phyloP scores from a whole-genome alignment of 2,329 filamentous ascomycete genomes.

The Pseudonectria buxi region DNA sequence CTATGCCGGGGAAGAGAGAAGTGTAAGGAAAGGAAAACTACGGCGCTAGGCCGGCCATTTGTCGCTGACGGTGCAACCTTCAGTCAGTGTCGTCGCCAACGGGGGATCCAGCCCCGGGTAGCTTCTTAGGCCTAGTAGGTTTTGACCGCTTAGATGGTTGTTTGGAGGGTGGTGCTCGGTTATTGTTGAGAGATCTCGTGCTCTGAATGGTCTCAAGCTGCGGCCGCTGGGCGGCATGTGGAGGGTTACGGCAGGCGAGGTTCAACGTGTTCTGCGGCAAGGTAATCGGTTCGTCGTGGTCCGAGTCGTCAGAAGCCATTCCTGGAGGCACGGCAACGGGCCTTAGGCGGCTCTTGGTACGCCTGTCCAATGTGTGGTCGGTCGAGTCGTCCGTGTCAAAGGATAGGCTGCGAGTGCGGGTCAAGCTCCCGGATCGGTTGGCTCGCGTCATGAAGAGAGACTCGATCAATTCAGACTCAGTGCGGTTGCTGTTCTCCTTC shows the following conservation, averaged over 20 bases:
- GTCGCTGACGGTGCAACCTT: background rate
- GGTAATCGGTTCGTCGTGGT: slow-evolving; percentile 17
- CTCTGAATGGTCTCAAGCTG: slow-evolving; percentile 42
- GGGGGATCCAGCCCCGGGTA: slow-evolving; percentile 28
- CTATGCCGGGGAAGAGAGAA: no score
- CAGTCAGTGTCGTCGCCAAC: slow-evolving; percentile 33
- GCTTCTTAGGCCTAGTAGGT: slow-evolving; percentile 23
- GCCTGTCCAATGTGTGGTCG: slow-evolving; percentile 24
- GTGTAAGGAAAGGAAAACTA: slow-evolving; percentile 9
- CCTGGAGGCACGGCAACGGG: slow-evolving; percentile 25
- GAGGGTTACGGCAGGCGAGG: slow-evolving; percentile 19
- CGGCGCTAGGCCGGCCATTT: slow-evolving; percentile 1
- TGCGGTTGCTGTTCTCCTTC: slow-evolving; percentile 31
- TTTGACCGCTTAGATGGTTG: slow-evolving; percentile 22
- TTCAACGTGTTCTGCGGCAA: slow-evolving; percentile 19
- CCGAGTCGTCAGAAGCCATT: slow-evolving; percentile 28
- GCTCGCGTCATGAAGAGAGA: slow-evolving; percentile 31
- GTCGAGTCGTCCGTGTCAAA: slow-evolving; percentile 30
- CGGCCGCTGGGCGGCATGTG: slow-evolving; percentile 34
- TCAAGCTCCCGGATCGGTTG: slow-evolving; percentile 25
- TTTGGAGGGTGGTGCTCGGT: slow-evolving; percentile 11
- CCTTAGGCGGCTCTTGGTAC: slow-evolving; percentile 18
- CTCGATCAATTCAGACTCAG: slow-evolving; percentile 40
- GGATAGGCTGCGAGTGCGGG: slow-evolving; percentile 32
- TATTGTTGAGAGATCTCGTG: slow-evolving; percentile 27